Evolutionary conservation across 2,329 filamentous ascomycete genomes (phyloP), one percentile per base, ranked within the genome.

Genomic region (Colletotrichum cuscutae): DNA sequence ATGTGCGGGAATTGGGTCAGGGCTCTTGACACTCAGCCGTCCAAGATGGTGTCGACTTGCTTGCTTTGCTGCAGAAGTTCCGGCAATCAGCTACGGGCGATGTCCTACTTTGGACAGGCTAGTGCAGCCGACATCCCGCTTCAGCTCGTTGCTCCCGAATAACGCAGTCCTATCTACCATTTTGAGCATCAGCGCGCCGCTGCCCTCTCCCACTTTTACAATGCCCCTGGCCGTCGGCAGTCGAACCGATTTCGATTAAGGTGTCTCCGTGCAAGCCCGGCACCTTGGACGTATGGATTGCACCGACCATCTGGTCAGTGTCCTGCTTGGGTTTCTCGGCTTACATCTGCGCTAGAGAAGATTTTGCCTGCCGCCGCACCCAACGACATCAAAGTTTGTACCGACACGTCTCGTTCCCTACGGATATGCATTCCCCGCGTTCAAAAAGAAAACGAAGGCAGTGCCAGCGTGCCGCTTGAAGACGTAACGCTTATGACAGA

Each of bases 1-100:
- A 72, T 70, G 71, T 72, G 71, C 54, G 56, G 52, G 42, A 61
- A 57, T 46, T n/a, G 66, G 65, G 54, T 61, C 59, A 65, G 70
- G 69, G 70, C 65, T 57, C 28, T 64, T 19, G 49, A 49, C 37
- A 59, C 65, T 64, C 42, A 28, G 49, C 37, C 54, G 22, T 54
- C 58, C 26, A 54, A 63, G 65, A 69, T 58, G 54, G 65, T 60
- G 70, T 69, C 42, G 54, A 37, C 53, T 32, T 59, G 54, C 46
- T 42, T 60, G 42, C 65, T 69, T 8, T 19, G 24, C 54, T 69
- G 59, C 69, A 69, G 24, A 60, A 70, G 59, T 59, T 69, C 59
- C 65, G 65, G 59, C 65, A 72, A 69, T 64, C 70, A 60, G 24
- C 60, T 54, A 57, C 59, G 65, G 59, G 22, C 58, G 15, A 64